Conservation (phyloP, 164 flowering plant species). For the Tinospora cordifolia region DNA sequence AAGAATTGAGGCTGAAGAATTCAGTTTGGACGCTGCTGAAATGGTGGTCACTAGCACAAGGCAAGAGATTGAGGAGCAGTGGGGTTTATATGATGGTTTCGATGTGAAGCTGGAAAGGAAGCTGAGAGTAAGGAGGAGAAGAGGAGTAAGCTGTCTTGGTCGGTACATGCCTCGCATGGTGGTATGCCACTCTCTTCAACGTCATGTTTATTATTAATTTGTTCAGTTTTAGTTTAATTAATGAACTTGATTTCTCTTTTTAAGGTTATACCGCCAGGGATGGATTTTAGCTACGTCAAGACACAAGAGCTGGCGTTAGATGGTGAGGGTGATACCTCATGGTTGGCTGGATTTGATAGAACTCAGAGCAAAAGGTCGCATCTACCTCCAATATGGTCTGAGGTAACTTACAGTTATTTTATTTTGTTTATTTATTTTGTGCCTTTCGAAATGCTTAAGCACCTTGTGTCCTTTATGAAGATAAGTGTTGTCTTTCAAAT, state of each 20-base stretch:
- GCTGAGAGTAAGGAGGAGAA: constrained; percentile 55
- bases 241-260: neutral
- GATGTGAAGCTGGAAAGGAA: constrained; percentile 74
- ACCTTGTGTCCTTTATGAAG: neutral
- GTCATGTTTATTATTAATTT: neutral
- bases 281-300: constrained; percentile 70
- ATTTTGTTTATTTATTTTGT: too few species aligned
- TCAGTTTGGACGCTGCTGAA: constrained; percentile 71
- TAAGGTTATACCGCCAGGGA: constrained; percentile 85
- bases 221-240: neutral
- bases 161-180: constrained; percentile 82
- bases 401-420: constrained; percentile 37
- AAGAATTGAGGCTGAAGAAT: constrained; percentile 77
- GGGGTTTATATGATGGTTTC: constrained; percentile 86
- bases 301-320: constrained; percentile 46
- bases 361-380: constrained; percentile 37
- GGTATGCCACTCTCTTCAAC: constrained; percentile 30
- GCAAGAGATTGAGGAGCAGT: constrained; percentile 89
- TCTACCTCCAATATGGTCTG: constrained; percentile 73
- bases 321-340: constrained; percentile 50
- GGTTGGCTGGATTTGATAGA: constrained; percentile 47
- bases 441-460: neutral
- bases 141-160: constrained; percentile 77
- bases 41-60: constrained; percentile 88
- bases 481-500: neutral